Evolutionary conservation across 345 rosid species (phyloP).

Genomic region (Cardamine resedifolia): DNA sequence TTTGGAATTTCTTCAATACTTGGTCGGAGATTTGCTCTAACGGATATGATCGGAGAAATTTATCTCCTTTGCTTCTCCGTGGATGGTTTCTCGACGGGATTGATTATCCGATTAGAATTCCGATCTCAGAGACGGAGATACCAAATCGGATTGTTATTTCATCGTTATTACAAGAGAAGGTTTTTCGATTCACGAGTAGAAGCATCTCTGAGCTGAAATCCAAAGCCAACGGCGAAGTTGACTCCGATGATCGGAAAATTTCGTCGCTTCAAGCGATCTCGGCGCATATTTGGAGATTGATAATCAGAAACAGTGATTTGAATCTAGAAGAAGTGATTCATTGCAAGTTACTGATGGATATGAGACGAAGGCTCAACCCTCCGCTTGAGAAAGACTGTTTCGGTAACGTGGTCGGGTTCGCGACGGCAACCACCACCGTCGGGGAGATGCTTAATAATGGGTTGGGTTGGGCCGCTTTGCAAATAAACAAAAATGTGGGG

Average conservation of each 20-base stretch:
- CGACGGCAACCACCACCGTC: conserved; percentile 16
- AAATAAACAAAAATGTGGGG: conserved; percentile 24
- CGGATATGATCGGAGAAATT: not conserved
- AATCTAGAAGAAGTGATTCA: conserved; percentile 10
- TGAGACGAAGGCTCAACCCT: conserved; percentile 32
- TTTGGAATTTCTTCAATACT: conserved; percentile 45
- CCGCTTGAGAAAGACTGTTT: conserved; percentile 21
- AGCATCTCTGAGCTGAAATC: conserved; percentile 24
- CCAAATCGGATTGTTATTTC: not conserved
- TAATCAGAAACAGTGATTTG: conserved; percentile 7
- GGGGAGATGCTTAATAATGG: conserved; percentile 15
- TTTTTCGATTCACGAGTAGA: conserved; percentile 36
- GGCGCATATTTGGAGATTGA: conserved; percentile 30
- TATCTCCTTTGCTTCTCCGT: conserved; percentile 22
- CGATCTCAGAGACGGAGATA: conserved; percentile 18
- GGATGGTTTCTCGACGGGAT: conserved; percentile 30
- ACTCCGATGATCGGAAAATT: conserved; percentile 19
- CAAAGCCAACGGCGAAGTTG: not conserved
- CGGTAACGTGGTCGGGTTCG: conserved; percentile 8
- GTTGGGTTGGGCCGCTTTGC: conserved; percentile 28
- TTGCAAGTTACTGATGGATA: conserved; percentile 22
- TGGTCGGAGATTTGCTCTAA: conserved; percentile 45
- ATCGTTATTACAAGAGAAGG: conserved; percentile 29
- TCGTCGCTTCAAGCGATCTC: conserved; percentile 39
- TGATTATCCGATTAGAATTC: conserved; percentile 32